Conservation (phyloP, 2,329 filamentous ascomycete species). For the Xylogone sp. region DNA sequence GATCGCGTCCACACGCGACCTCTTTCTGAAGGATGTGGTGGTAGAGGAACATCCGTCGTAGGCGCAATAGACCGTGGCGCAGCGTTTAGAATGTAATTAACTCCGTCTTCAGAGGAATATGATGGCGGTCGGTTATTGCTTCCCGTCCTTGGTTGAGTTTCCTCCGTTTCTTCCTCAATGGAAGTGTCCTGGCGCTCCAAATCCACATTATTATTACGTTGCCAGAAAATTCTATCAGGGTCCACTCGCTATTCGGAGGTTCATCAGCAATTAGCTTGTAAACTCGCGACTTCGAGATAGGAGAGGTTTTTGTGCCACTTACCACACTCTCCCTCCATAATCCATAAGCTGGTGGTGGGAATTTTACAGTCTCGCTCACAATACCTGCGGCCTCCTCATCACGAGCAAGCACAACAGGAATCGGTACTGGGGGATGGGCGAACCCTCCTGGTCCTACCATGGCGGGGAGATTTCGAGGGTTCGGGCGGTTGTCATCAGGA, state of each 20-base stretch:
- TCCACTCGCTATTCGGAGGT: conserved; percentile 58
- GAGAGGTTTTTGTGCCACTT: conserved; percentile 38
- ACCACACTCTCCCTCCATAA: conserved; percentile 80
- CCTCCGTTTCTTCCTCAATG: conserved; percentile 4
- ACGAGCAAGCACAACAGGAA: conserved; percentile 68
- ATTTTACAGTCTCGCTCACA: conserved; percentile 51
- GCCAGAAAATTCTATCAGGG: conserved; percentile 78
- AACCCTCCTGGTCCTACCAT: conserved; percentile 60
- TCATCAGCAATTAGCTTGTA: neutral
- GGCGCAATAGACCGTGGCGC: conserved; percentile 55
- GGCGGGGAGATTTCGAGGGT: conserved; percentile 34
- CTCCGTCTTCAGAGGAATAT: conserved; percentile 72
- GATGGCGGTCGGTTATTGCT: conserved; percentile 69
- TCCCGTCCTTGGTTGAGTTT: conserved; percentile 20
- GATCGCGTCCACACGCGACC: conserved; percentile 6
- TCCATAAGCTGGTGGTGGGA: conserved; percentile 79
- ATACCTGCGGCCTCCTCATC: conserved; percentile 67
- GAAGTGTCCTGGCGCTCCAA: conserved; percentile 11
- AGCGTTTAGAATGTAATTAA: conserved; percentile 68
- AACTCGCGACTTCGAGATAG: conserved; percentile 10
- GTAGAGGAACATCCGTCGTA: conserved; percentile 38
- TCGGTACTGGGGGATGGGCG: conserved; percentile 67
- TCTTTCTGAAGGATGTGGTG: conserved; percentile 45
- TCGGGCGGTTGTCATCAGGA: conserved; percentile 27
- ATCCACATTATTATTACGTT: conserved; percentile 49